Percentiles rank a stretch among this genome's conserved stretches.
These are phyloP conservation scores for Aspergillus intermedius DNA, from an alignment of 2,329 filamentous ascomycete genomes.

Conservation along the genomic window DNA sequence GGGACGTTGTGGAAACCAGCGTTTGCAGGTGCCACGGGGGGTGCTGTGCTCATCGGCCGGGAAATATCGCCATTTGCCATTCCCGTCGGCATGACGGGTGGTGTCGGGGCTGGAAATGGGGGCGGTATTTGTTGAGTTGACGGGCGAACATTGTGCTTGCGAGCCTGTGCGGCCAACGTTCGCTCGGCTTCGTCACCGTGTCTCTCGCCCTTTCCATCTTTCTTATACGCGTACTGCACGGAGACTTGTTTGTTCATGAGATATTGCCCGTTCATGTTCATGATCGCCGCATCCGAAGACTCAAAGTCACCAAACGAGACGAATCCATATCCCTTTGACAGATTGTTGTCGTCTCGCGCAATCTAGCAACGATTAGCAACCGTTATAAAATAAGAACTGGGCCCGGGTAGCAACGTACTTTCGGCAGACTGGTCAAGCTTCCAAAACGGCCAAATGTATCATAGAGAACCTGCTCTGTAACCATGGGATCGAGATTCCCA, in stretches of 20 bases:
- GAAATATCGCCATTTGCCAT: slow-evolving; percentile 39
- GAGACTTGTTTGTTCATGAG: slow-evolving; percentile 94
- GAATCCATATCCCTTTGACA: slow-evolving; percentile 94
- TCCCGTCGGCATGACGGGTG: slow-evolving; percentile 38
- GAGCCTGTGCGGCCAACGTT: slow-evolving; percentile 83
- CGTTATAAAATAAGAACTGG: not conserved
- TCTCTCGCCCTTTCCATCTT: slow-evolving; percentile 93
- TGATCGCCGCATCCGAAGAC: slow-evolving; percentile 81
- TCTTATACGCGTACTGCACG: slow-evolving; percentile 98
- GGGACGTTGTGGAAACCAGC: slow-evolving; percentile 38
- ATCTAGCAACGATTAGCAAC: slow-evolving; percentile 40
- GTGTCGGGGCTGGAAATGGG: slow-evolving; percentile 54
- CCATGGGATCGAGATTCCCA: slow-evolving; percentile 88
- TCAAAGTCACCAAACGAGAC: slow-evolving; percentile 92
- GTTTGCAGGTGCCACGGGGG: slow-evolving; percentile 30
- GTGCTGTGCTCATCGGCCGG: slow-evolving; percentile 26
- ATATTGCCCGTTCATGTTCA: slow-evolving; percentile 92
- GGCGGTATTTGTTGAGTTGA: slow-evolving; percentile 70
- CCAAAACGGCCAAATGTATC: slow-evolving; percentile 94
- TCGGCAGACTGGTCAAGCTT: slow-evolving; percentile 73
- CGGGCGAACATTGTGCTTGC: slow-evolving; percentile 86
- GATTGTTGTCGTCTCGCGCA: slow-evolving; percentile 78
- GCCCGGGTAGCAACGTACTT: slow-evolving; percentile 49
- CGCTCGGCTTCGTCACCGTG: slow-evolving; percentile 93
- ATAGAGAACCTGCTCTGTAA: slow-evolving; percentile 92